These are phyloP conservation scores for Ascochyta fabae DNA, from an alignment of 2,329 filamentous ascomycete genomes.

Conservation along the genomic window DNA sequence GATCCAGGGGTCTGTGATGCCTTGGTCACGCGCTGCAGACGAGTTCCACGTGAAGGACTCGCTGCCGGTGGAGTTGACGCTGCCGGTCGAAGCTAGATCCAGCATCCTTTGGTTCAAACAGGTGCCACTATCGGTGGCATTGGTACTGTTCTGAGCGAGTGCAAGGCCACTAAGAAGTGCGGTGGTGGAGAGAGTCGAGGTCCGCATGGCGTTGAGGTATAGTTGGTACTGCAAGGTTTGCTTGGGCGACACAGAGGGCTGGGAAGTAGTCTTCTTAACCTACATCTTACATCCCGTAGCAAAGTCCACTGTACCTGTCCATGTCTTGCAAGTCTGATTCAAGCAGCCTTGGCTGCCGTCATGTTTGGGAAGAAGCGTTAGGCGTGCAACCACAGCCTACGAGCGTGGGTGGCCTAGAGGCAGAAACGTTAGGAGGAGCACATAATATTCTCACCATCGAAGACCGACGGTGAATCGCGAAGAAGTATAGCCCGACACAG, in stretches of 20 bases:
- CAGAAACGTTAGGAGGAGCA: too few species aligned
- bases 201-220: not conserved
- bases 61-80: not conserved
- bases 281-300: too few species aligned
- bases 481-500: not conserved
- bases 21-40: not conserved
- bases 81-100: not conserved
- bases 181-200: not conserved
- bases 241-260: not conserved
- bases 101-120: not conserved
- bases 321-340: too few species aligned
- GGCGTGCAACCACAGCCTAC: too few species aligned
- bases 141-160: not conserved
- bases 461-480: not conserved
- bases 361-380: too few species aligned
- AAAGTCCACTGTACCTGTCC: too few species aligned
- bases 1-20: not conserved
- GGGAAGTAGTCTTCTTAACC: too few species aligned
- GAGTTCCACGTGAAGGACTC: not conserved
- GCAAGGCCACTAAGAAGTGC: not conserved
- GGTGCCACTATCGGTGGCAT: not conserved
- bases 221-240: not conserved
- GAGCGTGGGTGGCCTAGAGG: too few species aligned
- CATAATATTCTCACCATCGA: too few species aligned
- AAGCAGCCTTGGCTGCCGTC: too few species aligned